Evolutionary conservation across 2,329 filamentous ascomycete genomes (phyloP).

Genomic region (Diaporthe capsici): DNA sequence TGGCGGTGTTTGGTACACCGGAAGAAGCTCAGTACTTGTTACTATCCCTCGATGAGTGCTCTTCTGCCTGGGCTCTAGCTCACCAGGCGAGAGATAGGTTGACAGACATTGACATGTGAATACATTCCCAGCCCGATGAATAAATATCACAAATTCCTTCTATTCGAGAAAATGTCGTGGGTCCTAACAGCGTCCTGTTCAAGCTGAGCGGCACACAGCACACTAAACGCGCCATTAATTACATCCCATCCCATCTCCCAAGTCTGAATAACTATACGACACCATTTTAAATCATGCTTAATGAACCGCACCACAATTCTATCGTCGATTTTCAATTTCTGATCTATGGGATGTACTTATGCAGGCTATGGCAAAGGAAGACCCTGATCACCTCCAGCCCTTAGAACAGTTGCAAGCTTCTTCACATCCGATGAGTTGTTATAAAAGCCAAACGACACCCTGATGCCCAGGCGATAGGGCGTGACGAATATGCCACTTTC

Average conservation of each 20-base stretch:
- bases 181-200: background rate
- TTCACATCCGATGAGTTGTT: conserved; percentile 40
- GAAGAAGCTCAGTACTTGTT: conserved; percentile 31
- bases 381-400: background rate
- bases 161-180: background rate
- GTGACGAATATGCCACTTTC: conserved; percentile 42
- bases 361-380: conserved; percentile 3
- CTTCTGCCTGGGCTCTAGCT: conserved; percentile 23
- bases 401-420: background rate
- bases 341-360: background rate
- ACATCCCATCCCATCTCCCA: background rate
- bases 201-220: background rate
- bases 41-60: conserved; percentile 23
- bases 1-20: background rate
- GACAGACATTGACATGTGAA: background rate
- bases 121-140: accelerated
- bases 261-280: background rate
- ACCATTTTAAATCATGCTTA: background rate
- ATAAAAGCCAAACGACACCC: conserved; percentile 49
- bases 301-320: background rate
- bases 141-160: no score
- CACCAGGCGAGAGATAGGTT: background rate
- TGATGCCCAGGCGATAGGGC: conserved; percentile 46
- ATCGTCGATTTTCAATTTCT: background rate
- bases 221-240: background rate